phyloP scores from a whole-genome alignment of 2,329 filamentous ascomycete genomes.

The Paraphoma sp. region DNA sequence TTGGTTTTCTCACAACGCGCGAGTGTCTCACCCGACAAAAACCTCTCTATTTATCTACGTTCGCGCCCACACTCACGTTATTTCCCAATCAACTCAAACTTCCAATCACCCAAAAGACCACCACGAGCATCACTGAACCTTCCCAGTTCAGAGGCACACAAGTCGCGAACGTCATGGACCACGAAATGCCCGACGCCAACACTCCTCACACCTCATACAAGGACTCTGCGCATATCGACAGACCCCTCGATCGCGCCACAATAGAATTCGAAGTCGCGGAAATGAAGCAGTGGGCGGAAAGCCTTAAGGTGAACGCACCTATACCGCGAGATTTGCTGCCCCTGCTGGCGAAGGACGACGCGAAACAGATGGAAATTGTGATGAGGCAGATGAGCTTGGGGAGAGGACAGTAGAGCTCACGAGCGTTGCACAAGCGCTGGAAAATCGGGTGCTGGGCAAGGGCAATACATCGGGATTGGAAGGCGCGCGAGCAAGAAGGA shows the following conservation, averaged over 20 bases:
- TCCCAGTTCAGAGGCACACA: too few relatives aligned
- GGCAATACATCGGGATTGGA: neutral
- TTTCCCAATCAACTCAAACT: neutral
- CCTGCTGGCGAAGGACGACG: constrained; percentile 90
- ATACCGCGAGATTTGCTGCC: constrained; percentile 87
- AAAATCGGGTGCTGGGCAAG: neutral
- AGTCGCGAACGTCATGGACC: neutral
- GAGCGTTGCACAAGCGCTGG: neutral
- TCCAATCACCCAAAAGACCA: neutral
- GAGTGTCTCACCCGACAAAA: neutral
- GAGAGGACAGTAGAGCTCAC: constrained; percentile 51
- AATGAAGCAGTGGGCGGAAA: constrained; percentile 3
- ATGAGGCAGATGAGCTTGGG: constrained; percentile 78
- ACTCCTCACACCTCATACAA: neutral
- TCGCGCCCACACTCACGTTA: neutral
- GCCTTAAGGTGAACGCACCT: constrained; percentile 82
- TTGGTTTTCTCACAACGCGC: neutral
- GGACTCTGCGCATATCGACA: neutral
- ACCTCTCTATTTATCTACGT: neutral
- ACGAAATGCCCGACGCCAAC: neutral
- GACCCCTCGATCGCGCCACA: neutral
- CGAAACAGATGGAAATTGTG: constrained; percentile 66
- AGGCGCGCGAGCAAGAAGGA: neutral
- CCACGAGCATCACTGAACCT: neutral
- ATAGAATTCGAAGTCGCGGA: neutral